Conservation (phyloP, 257 asterid genomes). For the Mitragyna speciosa region DNA sequence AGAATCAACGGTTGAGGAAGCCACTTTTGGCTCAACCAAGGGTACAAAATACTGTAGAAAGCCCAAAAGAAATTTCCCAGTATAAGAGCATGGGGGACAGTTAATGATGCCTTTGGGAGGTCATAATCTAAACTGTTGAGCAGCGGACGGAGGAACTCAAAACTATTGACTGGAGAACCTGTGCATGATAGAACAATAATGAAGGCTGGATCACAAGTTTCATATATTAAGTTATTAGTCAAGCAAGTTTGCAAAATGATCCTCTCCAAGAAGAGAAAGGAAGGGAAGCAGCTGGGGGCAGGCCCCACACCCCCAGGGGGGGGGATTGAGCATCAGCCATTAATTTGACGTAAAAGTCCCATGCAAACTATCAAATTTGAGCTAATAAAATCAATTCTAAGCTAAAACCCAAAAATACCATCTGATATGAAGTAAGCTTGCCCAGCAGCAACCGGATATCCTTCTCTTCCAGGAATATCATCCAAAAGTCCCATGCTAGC, state of each 20-base stretch:
- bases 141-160: conserved; percentile 70
- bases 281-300: too few species aligned
- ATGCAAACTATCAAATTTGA: not conserved
- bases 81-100: conserved; percentile 69
- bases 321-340: too few species aligned
- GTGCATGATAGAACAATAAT: conserved; percentile 23
- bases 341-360: not conserved
- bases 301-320: too few species aligned
- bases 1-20: conserved; percentile 91
- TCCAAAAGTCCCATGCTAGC: conserved; percentile 99
- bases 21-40: conserved; percentile 68
- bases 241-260: not conserved
- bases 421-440: conserved; percentile 94
- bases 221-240: not conserved
- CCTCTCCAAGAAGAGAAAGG: not conserved
- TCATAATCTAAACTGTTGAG: conserved; percentile 75
- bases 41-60: conserved; percentile 65
- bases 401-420: conserved; percentile 45
- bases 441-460: conserved; percentile 83
- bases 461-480: conserved; percentile 80
- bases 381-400: not conserved
- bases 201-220: conserved; percentile 8
- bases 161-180: conserved; percentile 93
- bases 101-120: conserved; percentile 59
- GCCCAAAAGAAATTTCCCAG: conserved; percentile 68